Evolutionary conservation across 768 basidiomycete species (phyloP).

Genomic region (Pleurotus salmoneostramineus): DNA sequence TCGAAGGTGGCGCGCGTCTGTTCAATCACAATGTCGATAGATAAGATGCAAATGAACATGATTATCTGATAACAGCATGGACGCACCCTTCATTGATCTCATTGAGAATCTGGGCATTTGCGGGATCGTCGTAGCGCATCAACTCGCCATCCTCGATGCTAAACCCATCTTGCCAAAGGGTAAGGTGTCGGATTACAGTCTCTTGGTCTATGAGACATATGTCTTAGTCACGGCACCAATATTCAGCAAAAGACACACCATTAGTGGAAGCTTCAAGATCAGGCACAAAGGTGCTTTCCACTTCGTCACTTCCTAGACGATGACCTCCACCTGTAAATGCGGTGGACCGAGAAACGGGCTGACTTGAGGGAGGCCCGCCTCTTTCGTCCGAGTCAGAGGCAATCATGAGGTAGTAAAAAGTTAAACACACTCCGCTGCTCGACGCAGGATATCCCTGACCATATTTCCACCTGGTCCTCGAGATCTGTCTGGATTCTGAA

Average conservation of each 20-base stretch:
- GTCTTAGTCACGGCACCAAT: neutral
- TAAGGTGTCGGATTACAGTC: constrained; percentile 67
- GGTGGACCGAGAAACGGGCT: constrained; percentile 15
- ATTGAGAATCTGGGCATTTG: constrained; percentile 60
- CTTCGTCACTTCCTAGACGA: constrained; percentile 87
- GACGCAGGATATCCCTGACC: constrained; percentile 69
- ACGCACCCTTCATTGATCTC: constrained; percentile 79
- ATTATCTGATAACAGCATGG: neutral
- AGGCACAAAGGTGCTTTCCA: constrained; percentile 70
- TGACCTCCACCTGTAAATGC: constrained; percentile 74
- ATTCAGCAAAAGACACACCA: constrained; percentile 21
- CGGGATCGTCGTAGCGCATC: constrained; percentile 79
- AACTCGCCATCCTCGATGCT: constrained; percentile 86
- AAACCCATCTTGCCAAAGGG: constrained; percentile 94
- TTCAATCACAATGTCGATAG: neutral
- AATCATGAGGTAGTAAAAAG: neutral
- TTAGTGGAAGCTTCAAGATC: constrained; percentile 52
- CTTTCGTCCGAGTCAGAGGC: no score
- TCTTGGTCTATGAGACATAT: constrained; percentile 39
- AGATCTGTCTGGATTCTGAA: constrained; percentile 74
- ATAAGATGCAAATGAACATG: neutral
- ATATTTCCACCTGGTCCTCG: constrained; percentile 50
- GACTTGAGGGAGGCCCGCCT: no score
- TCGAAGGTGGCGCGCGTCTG: constrained; percentile 74
- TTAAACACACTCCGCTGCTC: constrained; percentile 71